Evolutionary conservation across 2,329 filamentous ascomycete species (phyloP), one percentile per base, ranked within the genome.

Genomic region (Curvularia verruculosa): DNA sequence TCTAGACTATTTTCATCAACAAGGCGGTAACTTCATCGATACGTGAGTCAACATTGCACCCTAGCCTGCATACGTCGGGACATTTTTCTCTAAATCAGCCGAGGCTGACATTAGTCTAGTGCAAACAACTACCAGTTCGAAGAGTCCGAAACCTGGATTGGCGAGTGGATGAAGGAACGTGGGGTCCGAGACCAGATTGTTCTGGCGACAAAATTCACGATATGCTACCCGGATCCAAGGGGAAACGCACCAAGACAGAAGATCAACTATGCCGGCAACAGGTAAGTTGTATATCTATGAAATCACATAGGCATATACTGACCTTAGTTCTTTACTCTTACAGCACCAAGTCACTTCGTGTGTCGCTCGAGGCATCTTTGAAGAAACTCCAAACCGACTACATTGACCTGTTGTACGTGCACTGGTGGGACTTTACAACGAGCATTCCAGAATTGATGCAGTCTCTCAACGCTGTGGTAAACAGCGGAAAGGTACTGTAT

Each of bases 181-280:
- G 68, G 74, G 10, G 76, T 76, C 43, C 79, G 82, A 8, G 80
- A 84, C 61, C 68, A 84, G 61, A 80, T 85, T 45, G 80, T 85
- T 29, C 64, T 86, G 19, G 82, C 83, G 0, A 85, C 83, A 18
- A 85, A 85, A 66, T 86, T 79, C 70, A 80, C 81, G 1, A 75
- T 71, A 0, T 59, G 52, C 36, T 73, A 63, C 44, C 67, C 67
- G 1, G 51, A 70, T 18, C 72, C 62, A 1, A 53, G 59, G n/a
- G n/a, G n/a, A 28, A 66, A 70, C 6, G 50, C 58, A 57, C 66
- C 66, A n/a, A 68, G 66, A 57, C 49, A 68, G 66, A 37, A 63
- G 64, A 59, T 60, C 60, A 84, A 83, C 63, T 81, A 73, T 53
- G 72, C 71, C 9, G 80, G 80, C 1, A 79, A 79, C 62, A 46